Evolutionary conservation across 305 asterid genomes (phyloP), one percentile per base, ranked within the genome.

Genomic region (Fraxinus nigra): DNA sequence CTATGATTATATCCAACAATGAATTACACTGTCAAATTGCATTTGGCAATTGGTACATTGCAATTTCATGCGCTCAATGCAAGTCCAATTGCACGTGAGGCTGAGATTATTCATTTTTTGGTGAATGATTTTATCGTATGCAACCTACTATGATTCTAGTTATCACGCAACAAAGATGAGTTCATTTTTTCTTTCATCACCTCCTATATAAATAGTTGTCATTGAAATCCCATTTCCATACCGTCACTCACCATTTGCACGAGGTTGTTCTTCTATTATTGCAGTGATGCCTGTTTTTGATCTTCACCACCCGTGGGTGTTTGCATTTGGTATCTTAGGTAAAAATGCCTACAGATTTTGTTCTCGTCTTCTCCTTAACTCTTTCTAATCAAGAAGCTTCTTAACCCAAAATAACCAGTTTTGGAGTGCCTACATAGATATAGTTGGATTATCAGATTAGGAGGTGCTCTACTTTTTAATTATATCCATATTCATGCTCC

Each of bases 311-410:
- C 92, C 92, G 13, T 87, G 86, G 91, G 88, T 86, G 10, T 83
- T 90, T 67, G 81, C 90, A 2, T 89, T 90, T 77, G 97, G 97
- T 38, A 14, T 92, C 87, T 72, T 90, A 82, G 97, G 97, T 92
- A 86, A 73, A 61, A 70, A 9, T 43, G 75, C 18, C 18, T 7
- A 69, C 28, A 56, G 26, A 67, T 67, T 14, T 61, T 7, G 14
- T 16, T 46, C 51, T 20, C 2, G 11, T 76, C 34, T 5, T 43
- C 7, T 22, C 69, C 28, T 33, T 37, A 40, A 7, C 16, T 70
- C 46, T 7, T 20, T 16, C 61, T 14, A 67, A 16, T 54, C 65
- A 54, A 18, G 59, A 48, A 48, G 18, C 20, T 48, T 48, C 59
- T 48, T 14, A 14, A 48, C 5, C 59, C 51, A 63, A 63, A 70